Evolutionary conservation across 768 basidiomycete species (phyloP).

Genomic region (Lactarius indigo): DNA sequence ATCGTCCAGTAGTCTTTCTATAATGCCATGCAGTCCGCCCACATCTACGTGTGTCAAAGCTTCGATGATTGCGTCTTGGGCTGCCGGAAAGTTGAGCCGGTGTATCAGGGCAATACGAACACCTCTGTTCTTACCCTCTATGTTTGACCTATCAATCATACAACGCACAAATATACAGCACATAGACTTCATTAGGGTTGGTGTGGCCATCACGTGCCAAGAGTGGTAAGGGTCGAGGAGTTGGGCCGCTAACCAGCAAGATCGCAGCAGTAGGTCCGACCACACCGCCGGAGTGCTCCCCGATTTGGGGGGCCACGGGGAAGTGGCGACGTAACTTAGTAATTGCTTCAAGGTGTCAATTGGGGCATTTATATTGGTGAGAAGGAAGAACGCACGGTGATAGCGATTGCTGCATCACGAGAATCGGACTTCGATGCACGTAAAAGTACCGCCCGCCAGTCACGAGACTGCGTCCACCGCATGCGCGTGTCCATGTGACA

Average conservation of each 20-base stretch:
- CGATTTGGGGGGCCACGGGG: neutral
- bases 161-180: conserved; percentile 18
- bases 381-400: conserved; percentile 19
- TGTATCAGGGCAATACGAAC: neutral
- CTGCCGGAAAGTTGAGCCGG: neutral
- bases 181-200: conserved; percentile 3
- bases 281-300: neutral
- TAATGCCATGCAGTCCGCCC: neutral
- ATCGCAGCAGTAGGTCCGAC: conserved; percentile 11
- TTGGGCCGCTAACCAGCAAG: conserved; percentile 21
- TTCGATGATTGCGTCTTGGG: conserved; percentile 10
- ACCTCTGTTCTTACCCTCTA: conserved; percentile 4
- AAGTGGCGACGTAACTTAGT: conserved; percentile 3
- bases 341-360: conserved; percentile 11
- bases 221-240: conserved; percentile 19
- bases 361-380: neutral
- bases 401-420: conserved; percentile 16
- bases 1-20: conserved; percentile 12
- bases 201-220: conserved; percentile 13
- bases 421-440: conserved; percentile 12
- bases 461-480: conserved; percentile 5
- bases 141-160: neutral
- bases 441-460: conserved; percentile 25
- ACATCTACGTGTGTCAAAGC: conserved; percentile 7
- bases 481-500: conserved; percentile 36